These are phyloP conservation scores for Solanum tarapatanum DNA, from an alignment of 257 asterid species.

Conservation along the genomic window DNA sequence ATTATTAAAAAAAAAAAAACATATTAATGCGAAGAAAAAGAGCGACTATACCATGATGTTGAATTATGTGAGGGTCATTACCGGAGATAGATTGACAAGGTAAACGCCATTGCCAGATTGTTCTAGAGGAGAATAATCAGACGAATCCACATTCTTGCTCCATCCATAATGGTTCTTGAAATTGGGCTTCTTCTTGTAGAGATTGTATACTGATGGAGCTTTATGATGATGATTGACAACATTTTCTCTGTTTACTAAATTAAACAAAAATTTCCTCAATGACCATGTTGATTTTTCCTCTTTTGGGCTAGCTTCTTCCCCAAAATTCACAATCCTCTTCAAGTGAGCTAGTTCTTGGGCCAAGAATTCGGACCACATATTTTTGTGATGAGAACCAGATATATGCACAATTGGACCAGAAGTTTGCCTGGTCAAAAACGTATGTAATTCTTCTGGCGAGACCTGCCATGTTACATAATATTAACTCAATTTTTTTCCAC, in stretches of 20 bases:
- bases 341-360: constrained; percentile 33
- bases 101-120: constrained; percentile 46
- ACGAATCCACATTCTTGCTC: constrained; percentile 54
- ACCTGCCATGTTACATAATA: constrained; percentile 23
- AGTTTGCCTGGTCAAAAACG: constrained; percentile 26
- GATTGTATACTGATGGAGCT: constrained; percentile 51
- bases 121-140: constrained; percentile 45
- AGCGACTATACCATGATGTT: background rate
- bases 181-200: constrained; percentile 37
- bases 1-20: too few species aligned
- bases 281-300: constrained; percentile 32
- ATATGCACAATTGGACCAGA: constrained; percentile 48
- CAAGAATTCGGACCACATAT: constrained; percentile 41
- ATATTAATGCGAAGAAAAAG: background rate
- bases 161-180: constrained; percentile 64
- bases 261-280: constrained; percentile 30
- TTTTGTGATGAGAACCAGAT: constrained; percentile 23
- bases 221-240: background rate
- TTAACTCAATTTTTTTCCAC: background rate
- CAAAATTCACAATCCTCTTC: constrained; percentile 25
- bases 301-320: background rate
- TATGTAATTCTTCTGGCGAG: constrained; percentile 25
- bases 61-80: constrained; percentile 4
- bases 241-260: constrained; percentile 11
- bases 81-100: constrained; percentile 71